Base-by-base conservation (phyloP, 2,329 filamentous ascomycete species). In the Escovopsis sp. region DNA sequence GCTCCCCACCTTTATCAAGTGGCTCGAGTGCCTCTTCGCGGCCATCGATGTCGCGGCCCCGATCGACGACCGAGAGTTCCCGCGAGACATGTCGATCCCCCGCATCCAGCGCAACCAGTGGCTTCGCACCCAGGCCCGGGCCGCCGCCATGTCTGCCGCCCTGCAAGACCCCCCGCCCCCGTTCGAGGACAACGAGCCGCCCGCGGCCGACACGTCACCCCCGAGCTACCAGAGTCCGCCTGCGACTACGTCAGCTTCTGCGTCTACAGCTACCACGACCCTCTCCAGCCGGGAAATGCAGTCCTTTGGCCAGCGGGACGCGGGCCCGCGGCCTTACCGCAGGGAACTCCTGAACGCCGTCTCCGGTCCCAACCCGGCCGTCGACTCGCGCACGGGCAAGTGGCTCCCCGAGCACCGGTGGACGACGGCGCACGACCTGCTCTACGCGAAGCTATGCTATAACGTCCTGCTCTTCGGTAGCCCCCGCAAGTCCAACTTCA, bases 21-120 rank as follows among this genome's bases (percentile, higher is more conserved):
- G 80, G 76, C 58, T 84, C 2, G 75, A 83, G 48, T 63, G 64
- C 3, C 58, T 83, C 9, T 80, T 77, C 47, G 76, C 77, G n/a
- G 79, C 76, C 32, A 79, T 86, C 40, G 76, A 83, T 47, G 70
- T 86, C 15, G 72, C 79, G 11, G 63, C 70, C 1, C 72, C 78
- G 1, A 66, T 85, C 27, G 80, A 86, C 44, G 79, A 84, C 43
- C 71, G 81, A 32, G 66, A 72, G 30, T 68, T 76, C 35, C 72
- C 73, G 3, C 60, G 66, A 29, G 73, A 77, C 45, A 70, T 73
- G 53, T 74, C 70, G 26, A 67, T 76, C 34, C 72, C 73, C 9
- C 61, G 69, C n/a, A 57, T 68, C 29, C 66, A 70, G 44, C 57
- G 67, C 23, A 60, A 68, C 41, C 63, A 65, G 31, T 70, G 64